Conservation (phyloP, 192 early-diverging fungal genomes). For the Chytriomyces sp. region DNA sequence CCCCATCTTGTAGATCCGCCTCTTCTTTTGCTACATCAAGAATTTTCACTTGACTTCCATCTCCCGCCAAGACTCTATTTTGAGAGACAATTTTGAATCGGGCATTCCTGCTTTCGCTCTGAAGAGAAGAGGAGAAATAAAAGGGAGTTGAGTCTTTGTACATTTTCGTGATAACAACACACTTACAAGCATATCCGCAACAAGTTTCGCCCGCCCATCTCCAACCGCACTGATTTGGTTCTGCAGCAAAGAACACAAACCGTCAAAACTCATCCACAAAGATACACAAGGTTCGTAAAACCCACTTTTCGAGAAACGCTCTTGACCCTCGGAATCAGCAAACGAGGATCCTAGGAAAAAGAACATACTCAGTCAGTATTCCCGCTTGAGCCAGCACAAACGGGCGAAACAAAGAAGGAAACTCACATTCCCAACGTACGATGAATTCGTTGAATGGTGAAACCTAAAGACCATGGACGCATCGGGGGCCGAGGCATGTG, state of each 20-base stretch:
- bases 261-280: not conserved
- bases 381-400: not conserved
- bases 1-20: not conserved
- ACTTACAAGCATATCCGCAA: not conserved
- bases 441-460: constrained; percentile 5
- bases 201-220: not conserved
- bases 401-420: not conserved
- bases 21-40: constrained; percentile 6
- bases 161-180: not conserved
- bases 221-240: not conserved
- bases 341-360: constrained; percentile 4
- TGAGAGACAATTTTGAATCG: constrained; percentile 27
- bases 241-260: not conserved
- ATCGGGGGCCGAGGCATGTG: not conserved
- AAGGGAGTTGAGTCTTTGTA: not conserved
- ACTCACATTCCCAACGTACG: constrained; percentile 6
- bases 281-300: not conserved
- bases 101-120: not conserved
- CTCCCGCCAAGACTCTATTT: constrained; percentile 5
- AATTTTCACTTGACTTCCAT: constrained; percentile 23
- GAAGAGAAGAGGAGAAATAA: not conserved
- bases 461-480: constrained; percentile 18
- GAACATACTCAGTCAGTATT: too few relatives aligned
- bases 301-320: not conserved
- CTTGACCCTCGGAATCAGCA: constrained; percentile 21